phyloP scores from a whole-genome alignment of 2,329 filamentous ascomycete genomes.

The Allantophomopsis cytisporea region DNA sequence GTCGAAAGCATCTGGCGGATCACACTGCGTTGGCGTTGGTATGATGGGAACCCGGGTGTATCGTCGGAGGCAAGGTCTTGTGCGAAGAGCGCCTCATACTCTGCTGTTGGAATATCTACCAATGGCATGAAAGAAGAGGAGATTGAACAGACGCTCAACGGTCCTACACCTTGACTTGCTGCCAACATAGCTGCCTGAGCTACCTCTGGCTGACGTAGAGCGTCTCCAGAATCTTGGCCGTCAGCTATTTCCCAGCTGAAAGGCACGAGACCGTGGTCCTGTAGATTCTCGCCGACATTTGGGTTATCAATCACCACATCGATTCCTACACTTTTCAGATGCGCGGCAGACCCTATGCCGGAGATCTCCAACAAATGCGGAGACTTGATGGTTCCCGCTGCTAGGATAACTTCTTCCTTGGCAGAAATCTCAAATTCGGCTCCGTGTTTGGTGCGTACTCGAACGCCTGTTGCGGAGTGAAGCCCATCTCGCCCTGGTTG shows the following conservation, averaged over 20 bases:
- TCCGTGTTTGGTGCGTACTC: conserved; percentile 15
- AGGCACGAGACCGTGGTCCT: conserved; percentile 23
- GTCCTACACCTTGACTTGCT: conserved; percentile 4
- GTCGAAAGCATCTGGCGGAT: conserved; percentile 3
- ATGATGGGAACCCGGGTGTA: background rate
- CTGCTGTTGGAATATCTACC: background rate
- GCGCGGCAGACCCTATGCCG: conserved; percentile 24
- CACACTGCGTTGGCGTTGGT: conserved; percentile 3
- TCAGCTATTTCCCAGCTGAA: conserved; percentile 3
- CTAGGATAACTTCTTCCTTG: conserved; percentile 26
- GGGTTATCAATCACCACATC: conserved; percentile 21
- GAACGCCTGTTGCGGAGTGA: conserved; percentile 29
- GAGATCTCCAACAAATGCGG: conserved; percentile 31
- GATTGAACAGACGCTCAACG: conserved; percentile 4
- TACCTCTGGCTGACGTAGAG: conserved; percentile 3
- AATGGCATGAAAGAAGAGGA: conserved; percentile 7
- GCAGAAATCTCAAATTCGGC: conserved; percentile 20
- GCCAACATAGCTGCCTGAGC: conserved; percentile 5
- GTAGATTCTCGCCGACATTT: conserved; percentile 24
- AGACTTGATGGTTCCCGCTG: conserved; percentile 25
- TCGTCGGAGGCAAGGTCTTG: too few species aligned
- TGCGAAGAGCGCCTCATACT: too few species aligned
- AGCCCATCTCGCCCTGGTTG: conserved; percentile 24
- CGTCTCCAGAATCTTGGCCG: conserved; percentile 1
- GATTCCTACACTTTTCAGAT: conserved; percentile 21